Percentiles rank a stretch among this genome's conserved stretches.
Evolutionary conservation across 2,329 filamentous ascomycete species (phyloP).

Genomic region (Paracorniculantispora psalliotae): DNA sequence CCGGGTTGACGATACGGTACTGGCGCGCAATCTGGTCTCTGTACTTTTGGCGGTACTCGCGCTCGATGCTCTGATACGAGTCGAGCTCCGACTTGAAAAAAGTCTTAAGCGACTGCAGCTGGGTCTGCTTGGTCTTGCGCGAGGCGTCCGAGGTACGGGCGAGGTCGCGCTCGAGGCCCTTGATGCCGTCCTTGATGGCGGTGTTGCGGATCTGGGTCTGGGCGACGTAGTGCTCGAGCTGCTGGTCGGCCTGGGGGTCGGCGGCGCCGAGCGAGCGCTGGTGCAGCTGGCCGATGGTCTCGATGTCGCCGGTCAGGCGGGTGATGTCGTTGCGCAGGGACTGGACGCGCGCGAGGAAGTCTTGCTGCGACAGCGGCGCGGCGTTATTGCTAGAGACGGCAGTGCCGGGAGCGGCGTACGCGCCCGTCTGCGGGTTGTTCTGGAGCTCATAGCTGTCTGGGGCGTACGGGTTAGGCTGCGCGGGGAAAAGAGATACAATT

Average conservation of each 20-base stretch:
- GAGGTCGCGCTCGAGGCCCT: conserved; percentile 66
- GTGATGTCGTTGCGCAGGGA: conserved; percentile 64
- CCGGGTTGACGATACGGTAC: conserved; percentile 76
- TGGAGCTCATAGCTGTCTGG: conserved; percentile 47
- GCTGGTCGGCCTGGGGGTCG: conserved; percentile 49
- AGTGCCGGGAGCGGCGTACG: conserved; percentile 15
- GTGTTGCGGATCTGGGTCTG: conserved; percentile 69
- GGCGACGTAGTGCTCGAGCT: conserved; percentile 62
- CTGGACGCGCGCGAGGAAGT: conserved; percentile 64
- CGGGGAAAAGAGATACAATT: not conserved
- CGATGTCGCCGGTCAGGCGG: conserved; percentile 60
- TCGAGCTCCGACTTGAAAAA: conserved; percentile 68
- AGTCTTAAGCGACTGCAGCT: conserved; percentile 64
- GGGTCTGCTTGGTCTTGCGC: conserved; percentile 63
- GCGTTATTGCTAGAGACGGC: conserved; percentile 1
- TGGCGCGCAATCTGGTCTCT: conserved; percentile 75
- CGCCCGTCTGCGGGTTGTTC: conserved; percentile 21
- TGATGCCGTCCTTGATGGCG: conserved; percentile 75
- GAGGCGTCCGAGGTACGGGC: conserved; percentile 55
- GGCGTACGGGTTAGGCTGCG: conserved; percentile 26
- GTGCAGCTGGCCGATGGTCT: conserved; percentile 63
- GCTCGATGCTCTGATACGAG: conserved; percentile 67
- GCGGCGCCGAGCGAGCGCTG: conserved; percentile 65
- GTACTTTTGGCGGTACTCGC: conserved; percentile 64
- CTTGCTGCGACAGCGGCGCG: conserved; percentile 50